A percentile compares a stretch with the other conserved stretches of the same genome.
Conservation (phyloP, 176 grass and related monocot genomes). For the Oropetium thomaeum region DNA sequence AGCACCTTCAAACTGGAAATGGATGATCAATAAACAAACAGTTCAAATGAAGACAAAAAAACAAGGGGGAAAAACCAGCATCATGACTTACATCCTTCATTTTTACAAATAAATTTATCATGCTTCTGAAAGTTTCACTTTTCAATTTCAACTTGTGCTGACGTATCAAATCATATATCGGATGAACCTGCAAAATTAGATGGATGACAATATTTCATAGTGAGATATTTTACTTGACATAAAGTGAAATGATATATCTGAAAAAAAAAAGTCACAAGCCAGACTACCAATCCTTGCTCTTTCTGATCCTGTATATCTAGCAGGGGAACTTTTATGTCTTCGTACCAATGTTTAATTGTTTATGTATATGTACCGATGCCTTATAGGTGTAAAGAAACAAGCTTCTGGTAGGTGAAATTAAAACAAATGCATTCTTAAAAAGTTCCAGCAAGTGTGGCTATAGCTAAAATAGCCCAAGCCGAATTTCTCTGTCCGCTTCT, state of each 20-base stretch:
- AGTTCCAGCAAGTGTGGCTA: conserved; percentile 11
- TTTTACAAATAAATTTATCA: conserved; percentile 75
- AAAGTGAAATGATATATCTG: conserved; percentile 21
- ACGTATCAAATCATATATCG: conserved; percentile 65
- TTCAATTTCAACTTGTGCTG: conserved; percentile 69
- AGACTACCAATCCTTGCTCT: conserved; percentile 5
- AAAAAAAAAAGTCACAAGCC: conserved; percentile 5
- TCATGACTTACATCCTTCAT: conserved; percentile 87
- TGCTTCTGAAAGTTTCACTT: conserved; percentile 64
- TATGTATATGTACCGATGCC: background rate
- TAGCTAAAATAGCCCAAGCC: background rate
- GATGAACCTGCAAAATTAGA: conserved; percentile 57
- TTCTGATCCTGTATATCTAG: background rate
- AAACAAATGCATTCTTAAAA: conserved; percentile 10
- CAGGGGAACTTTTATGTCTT: background rate
- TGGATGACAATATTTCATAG: conserved; percentile 16
- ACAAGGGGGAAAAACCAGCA: conserved; percentile 10
- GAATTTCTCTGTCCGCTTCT: background rate
- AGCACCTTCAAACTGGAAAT: conserved; percentile 82
- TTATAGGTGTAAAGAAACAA: background rate
- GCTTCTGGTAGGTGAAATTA: conserved; percentile 14
- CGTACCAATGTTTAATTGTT: background rate
- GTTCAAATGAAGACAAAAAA: conserved; percentile 28
- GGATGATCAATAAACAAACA: conserved; percentile 34
- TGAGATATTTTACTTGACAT: conserved; percentile 27